A percentile compares a stretch with the other conserved stretches of the same genome.
phyloP scores from a whole-genome alignment of 257 asterid genomes.

The Solanum tacnaense region DNA sequence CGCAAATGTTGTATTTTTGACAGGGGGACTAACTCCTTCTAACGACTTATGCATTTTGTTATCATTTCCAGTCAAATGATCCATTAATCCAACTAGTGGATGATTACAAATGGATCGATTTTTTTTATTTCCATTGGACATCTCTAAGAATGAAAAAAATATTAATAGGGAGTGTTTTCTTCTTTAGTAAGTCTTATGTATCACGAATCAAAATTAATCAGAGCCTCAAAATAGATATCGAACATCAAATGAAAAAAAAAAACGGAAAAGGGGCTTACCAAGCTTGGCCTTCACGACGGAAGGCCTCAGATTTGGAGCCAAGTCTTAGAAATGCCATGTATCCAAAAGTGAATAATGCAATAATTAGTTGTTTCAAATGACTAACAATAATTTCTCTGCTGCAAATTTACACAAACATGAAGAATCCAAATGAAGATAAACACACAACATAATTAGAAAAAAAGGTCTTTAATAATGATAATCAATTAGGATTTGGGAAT shows the following conservation, averaged over 20 bases:
- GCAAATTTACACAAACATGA: not conserved
- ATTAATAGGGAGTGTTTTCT: not conserved
- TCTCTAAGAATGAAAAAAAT: not conserved
- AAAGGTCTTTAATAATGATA: not conserved
- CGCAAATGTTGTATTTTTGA: not conserved
- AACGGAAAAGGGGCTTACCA: not conserved
- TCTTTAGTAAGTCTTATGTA: not conserved
- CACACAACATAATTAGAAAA: not conserved
- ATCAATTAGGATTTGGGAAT: not conserved
- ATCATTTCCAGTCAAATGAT: not conserved
- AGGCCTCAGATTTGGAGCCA: slow-evolving; percentile 1
- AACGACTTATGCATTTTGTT: not conserved
- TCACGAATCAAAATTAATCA: not conserved
- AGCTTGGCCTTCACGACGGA: slow-evolving; percentile 5
- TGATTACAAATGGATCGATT: not conserved
- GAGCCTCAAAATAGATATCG: not conserved
- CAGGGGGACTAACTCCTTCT: not conserved
- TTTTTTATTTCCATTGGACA: not conserved
- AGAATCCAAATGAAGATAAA: not conserved
- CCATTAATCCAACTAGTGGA: not conserved
- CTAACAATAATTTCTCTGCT: not conserved
- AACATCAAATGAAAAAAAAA: not conserved
- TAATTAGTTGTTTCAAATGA: not conserved
- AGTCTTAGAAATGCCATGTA: not conserved
- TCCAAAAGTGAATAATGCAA: not conserved